phyloP scores from a whole-genome alignment of 306 rosid species.

The Hippophae rhamnoides region DNA sequence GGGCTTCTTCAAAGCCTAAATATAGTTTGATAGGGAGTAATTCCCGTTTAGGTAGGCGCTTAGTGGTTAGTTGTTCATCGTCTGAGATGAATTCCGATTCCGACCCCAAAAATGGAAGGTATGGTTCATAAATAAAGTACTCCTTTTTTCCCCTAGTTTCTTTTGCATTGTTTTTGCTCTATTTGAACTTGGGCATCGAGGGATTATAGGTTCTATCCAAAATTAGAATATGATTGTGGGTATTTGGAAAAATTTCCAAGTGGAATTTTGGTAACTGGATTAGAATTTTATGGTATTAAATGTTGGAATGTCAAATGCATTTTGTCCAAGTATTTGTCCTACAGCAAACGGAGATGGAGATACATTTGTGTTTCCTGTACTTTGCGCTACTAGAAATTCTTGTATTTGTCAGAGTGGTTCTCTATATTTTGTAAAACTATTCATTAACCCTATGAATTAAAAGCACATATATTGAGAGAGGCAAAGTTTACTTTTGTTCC shows the following conservation, averaged over 20 bases:
- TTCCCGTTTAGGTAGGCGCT: constrained; percentile 9
- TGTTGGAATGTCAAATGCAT: not conserved
- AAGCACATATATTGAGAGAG: too few relatives aligned
- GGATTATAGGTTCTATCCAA: not conserved
- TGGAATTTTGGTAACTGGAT: not conserved
- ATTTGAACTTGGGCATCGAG: not conserved
- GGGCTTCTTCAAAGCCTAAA: constrained; percentile 14
- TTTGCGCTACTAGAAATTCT: too few relatives aligned
- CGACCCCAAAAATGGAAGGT: constrained; percentile 29
- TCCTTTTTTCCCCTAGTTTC: not conserved
- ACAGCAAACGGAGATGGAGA: not conserved
- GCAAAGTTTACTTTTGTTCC: too few relatives aligned
- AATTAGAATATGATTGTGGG: not conserved
- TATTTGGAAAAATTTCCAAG: constrained; percentile 4
- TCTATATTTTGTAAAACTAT: too few relatives aligned
- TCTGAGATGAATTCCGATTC: constrained; percentile 27
- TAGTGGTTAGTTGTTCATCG: constrained; percentile 20
- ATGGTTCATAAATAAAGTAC: not conserved
- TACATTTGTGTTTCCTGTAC: not conserved
- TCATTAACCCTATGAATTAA: too few relatives aligned
- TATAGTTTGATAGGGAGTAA: constrained; percentile 5
- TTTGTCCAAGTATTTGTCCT: not conserved
- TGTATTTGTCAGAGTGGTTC: too few relatives aligned
- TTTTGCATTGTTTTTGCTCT: not conserved
- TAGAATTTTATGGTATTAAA: not conserved